Evolutionary conservation across 2,329 filamentous ascomycete species (phyloP).

Genomic region (Chaetomium strumarium): DNA sequence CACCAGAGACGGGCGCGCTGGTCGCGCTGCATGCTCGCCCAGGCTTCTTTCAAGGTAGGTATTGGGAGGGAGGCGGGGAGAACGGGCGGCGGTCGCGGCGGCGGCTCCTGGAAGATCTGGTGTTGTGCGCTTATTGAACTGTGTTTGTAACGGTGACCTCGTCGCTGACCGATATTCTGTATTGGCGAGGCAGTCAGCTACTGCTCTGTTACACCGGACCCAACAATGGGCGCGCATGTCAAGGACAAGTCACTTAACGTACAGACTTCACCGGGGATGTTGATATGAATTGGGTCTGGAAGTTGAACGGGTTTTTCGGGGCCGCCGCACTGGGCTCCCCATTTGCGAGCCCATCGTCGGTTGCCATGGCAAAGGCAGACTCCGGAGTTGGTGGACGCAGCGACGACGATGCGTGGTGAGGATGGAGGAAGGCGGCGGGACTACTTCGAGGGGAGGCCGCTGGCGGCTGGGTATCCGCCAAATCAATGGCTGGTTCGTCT

Average conservation of each 20-base stretch:
- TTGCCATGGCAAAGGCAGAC: conserved; percentile 31
- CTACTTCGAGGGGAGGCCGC: conserved; percentile 21
- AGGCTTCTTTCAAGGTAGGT: conserved; percentile 81
- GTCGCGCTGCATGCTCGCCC: conserved; percentile 81
- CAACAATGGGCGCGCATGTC: no score
- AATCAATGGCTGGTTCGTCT: background rate
- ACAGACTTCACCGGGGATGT: conserved; percentile 74
- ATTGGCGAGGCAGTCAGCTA: conserved; percentile 6
- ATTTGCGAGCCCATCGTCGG: conserved; percentile 28
- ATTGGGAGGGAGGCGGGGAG: conserved; percentile 88
- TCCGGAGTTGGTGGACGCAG: conserved; percentile 27
- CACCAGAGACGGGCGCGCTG: conserved; percentile 80
- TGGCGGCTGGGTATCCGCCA: background rate
- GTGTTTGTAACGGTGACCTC: conserved; percentile 97
- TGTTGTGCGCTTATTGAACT: conserved; percentile 83
- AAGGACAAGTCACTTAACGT: conserved; percentile 29
- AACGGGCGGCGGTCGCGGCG: conserved; percentile 75
- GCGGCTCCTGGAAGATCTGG: conserved; percentile 92
- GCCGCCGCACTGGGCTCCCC: conserved; percentile 23
- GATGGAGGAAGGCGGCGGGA: conserved; percentile 22
- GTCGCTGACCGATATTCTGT: conserved; percentile 82
- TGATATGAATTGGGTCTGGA: conserved; percentile 74
- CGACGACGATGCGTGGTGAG: conserved; percentile 16
- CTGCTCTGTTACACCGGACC: background rate
- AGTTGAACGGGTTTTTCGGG: conserved; percentile 78